A percentile compares a stretch with the other conserved stretches of the same genome.
Conservation (phyloP, 2,329 filamentous ascomycete genomes). For the Aspergillus sergii region DNA sequence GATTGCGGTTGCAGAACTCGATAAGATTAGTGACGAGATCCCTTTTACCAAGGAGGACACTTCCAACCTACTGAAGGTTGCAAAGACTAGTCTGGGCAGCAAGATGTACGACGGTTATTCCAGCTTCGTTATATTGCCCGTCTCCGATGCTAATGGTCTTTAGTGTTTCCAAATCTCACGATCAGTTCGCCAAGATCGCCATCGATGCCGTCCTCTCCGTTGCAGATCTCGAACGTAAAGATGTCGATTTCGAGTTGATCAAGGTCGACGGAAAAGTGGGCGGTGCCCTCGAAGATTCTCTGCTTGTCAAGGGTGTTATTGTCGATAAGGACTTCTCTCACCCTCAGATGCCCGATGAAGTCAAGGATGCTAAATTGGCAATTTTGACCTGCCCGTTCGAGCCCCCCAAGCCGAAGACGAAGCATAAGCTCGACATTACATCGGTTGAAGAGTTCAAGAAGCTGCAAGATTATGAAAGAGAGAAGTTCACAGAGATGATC, state of each 20-base stretch:
- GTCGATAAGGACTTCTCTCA: constrained; percentile 99
- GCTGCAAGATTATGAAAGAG: constrained; percentile 90
- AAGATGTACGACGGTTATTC: constrained; percentile 66
- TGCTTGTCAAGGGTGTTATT: constrained; percentile 96
- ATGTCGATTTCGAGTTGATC: constrained; percentile 98
- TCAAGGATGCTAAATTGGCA: constrained; percentile 92
- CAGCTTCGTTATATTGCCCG: constrained; percentile 10
- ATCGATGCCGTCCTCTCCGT: constrained; percentile 97
- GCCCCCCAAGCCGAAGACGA: constrained; percentile 98
- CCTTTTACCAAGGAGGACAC: constrained; percentile 80
- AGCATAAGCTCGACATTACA: constrained; percentile 98
- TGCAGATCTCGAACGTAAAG: constrained; percentile 91
- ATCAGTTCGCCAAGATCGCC: constrained; percentile 96
- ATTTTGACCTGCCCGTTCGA: constrained; percentile 98
- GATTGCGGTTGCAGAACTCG: constrained; percentile 88
- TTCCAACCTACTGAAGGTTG: constrained; percentile 87
- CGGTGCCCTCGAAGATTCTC: constrained; percentile 85
- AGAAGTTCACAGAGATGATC: constrained; percentile 99
- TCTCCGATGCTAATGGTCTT: background rate
- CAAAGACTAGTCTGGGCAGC: constrained; percentile 92
- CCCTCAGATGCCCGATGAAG: constrained; percentile 97
- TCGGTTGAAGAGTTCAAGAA: constrained; percentile 98
- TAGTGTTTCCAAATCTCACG: constrained; percentile 91
- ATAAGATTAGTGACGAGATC: constrained; percentile 89
- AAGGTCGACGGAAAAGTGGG: constrained; percentile 99